These are phyloP conservation scores for Suillus discolor DNA, from an alignment of 768 basidiomycete species.

Conservation along the genomic window DNA sequence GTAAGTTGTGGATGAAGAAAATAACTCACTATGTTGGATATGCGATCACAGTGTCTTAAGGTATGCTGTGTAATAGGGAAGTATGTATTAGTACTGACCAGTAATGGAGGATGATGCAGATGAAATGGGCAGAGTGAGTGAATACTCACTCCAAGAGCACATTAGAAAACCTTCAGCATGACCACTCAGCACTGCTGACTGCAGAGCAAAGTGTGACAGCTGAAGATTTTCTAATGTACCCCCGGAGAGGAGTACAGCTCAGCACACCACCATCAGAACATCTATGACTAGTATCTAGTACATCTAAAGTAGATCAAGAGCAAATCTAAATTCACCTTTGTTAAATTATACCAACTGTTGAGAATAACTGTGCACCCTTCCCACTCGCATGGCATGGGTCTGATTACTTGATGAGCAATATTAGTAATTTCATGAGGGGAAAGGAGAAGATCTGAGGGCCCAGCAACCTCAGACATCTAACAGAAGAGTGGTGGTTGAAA, in stretches of 20 bases:
- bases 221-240: conserved; percentile 18
- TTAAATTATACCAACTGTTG: conserved; percentile 31
- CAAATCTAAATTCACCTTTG: conserved; percentile 28
- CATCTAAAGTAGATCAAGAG: conserved; percentile 9
- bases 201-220: conserved; percentile 11
- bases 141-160: conserved; percentile 17
- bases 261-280: conserved; percentile 5
- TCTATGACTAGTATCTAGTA: conserved; percentile 11
- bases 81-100: conserved; percentile 13
- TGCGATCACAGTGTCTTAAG: conserved; percentile 25
- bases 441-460: conserved; percentile 15
- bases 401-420: conserved; percentile 27
- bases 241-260: conserved; percentile 6
- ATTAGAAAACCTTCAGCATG: conserved; percentile 25
- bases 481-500: neutral
- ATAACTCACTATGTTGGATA: conserved; percentile 18
- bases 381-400: conserved; percentile 33
- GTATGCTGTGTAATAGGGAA: conserved; percentile 24
- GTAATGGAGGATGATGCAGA: neutral
- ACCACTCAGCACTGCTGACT: conserved; percentile 10
- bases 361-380: conserved; percentile 25
- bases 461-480: conserved; percentile 6
- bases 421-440: conserved; percentile 23
- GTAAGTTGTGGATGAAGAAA: neutral
- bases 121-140: neutral